Evolutionary conservation across 2,329 filamentous ascomycete species (phyloP).

Genomic region (Calonectria pteridis): DNA sequence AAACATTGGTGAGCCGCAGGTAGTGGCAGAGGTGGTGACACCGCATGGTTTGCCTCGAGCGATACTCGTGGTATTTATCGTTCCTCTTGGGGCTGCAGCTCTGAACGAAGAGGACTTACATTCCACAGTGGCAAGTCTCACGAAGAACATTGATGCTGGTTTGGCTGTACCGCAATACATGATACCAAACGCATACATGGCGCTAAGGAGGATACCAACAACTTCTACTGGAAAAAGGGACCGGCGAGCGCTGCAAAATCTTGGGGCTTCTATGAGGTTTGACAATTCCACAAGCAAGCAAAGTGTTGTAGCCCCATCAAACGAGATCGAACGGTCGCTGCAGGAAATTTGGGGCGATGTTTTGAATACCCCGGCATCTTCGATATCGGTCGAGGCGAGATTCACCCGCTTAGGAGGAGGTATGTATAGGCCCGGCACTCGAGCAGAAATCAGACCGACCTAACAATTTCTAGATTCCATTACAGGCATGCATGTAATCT

Average conservation of each 20-base stretch:
- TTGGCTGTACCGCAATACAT: constrained; percentile 29
- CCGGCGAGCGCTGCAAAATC: constrained; percentile 14
- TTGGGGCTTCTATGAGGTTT: constrained; percentile 10
- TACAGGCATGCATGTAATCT: constrained; percentile 1
- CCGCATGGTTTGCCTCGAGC: constrained; percentile 1
- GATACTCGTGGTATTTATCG: background rate
- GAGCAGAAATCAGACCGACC: background rate
- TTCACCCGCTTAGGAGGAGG: background rate
- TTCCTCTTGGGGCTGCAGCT: background rate
- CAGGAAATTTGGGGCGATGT: background rate
- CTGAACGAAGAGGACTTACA: background rate
- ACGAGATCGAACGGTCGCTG: background rate
- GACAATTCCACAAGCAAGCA: background rate
- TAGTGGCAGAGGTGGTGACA: background rate
- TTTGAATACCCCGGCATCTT: background rate
- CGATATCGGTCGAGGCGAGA: background rate
- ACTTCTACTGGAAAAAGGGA: constrained; percentile 30
- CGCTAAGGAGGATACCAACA: constrained; percentile 25
- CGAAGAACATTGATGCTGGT: background rate
- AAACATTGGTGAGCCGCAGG: constrained; percentile 3
- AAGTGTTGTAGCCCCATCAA: background rate
- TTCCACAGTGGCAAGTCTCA: constrained; percentile 5
- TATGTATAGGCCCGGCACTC: background rate
- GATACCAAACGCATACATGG: constrained; percentile 31
- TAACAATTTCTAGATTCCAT: constrained; percentile 3